These are phyloP conservation scores for Aspergillus taichungensis DNA, from an alignment of 495 filamentous ascomycete species.

Conservation along the genomic window DNA sequence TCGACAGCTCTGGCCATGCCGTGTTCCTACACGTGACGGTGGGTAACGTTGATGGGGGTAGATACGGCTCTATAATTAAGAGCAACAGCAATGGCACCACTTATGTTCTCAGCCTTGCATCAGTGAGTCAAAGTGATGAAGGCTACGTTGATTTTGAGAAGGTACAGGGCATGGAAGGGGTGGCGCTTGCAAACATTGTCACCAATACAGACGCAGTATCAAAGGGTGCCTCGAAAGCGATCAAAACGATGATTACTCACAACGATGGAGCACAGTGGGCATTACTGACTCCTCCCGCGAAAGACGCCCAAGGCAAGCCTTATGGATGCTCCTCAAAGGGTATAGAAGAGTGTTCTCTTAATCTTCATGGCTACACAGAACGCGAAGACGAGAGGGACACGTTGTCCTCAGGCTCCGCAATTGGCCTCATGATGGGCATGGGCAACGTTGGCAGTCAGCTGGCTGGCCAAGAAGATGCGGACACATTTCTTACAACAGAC, in stretches of 20 bases:
- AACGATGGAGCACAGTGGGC: constrained; percentile 89
- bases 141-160: constrained; percentile 96
- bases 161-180: constrained; percentile 82
- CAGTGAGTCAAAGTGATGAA: constrained; percentile 62
- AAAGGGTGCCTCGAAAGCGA: constrained; percentile 61
- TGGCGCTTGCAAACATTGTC: constrained; percentile 79
- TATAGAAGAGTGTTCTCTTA: constrained; percentile 65
- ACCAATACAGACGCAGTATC: constrained; percentile 56
- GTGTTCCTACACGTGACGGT: constrained; percentile 87
- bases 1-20: constrained; percentile 86
- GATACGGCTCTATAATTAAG: constrained; percentile 86
- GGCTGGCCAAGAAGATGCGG: constrained; percentile 46
- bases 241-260: constrained; percentile 86
- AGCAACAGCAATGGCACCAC: constrained; percentile 97
- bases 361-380: constrained; percentile 93
- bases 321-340: constrained; percentile 56
- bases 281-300: constrained; percentile 54
- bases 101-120: constrained; percentile 70
- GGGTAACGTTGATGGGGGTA: constrained; percentile 45
- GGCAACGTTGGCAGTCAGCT: constrained; percentile 78
- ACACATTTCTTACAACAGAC: constrained; percentile 83
- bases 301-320: constrained; percentile 59
- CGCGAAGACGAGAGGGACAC: constrained; percentile 68
- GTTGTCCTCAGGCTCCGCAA: constrained; percentile 77
- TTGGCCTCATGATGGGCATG: constrained; percentile 83